Base-by-base conservation (phyloP, 108 stramenopile genomes). In the Cyclotella choctawhatcheeana region DNA sequence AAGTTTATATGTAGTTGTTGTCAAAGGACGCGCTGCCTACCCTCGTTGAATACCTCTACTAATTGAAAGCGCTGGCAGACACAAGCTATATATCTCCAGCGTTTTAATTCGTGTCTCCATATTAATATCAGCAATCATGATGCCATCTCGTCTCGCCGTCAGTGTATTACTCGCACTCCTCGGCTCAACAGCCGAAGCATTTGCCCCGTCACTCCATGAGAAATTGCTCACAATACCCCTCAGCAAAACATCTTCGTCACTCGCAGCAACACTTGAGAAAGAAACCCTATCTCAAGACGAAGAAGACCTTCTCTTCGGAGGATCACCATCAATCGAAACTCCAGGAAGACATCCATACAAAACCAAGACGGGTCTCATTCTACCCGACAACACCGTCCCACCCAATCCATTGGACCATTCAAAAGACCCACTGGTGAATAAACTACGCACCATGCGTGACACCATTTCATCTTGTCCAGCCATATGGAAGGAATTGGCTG, bases 241-340 rank as follows among this genome's bases (percentile, higher is more conserved):
- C 47, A 12, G 37, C 37, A 6, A 6, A 6, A 40, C 37, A 40
- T 40, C 37, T 8, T 40, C 12, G 8, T 40, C 37, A 3, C 27
- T 64, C 8, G 22, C 44, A 45, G 29, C 63, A 3, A 64, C 17
- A 24, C 63, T 45, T 30, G 45, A 64, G 31, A 20, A 64, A 45
- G 20, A 44, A 53, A 22, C 64, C 20, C 54, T 82, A 21, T 63
- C 76, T 6, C 70, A 77, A 34, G 44, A 66, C 17, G 92, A 93
- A 37, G 92, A 90, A 79, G 85, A 77, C 29, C 54, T 93, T 32
- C 74, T 93, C 37, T 93, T 93, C 64, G 92, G 89, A 25, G 82
- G 27, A 43, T 59, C 64, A 32, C 37, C 37, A 12, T 6, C 37
- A 40, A 30, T 34, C 6, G 18, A 69, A 48, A 74, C 45, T 55